phyloP scores from a whole-genome alignment of 768 basidiomycete species.

The Agrocybe pediades region DNA sequence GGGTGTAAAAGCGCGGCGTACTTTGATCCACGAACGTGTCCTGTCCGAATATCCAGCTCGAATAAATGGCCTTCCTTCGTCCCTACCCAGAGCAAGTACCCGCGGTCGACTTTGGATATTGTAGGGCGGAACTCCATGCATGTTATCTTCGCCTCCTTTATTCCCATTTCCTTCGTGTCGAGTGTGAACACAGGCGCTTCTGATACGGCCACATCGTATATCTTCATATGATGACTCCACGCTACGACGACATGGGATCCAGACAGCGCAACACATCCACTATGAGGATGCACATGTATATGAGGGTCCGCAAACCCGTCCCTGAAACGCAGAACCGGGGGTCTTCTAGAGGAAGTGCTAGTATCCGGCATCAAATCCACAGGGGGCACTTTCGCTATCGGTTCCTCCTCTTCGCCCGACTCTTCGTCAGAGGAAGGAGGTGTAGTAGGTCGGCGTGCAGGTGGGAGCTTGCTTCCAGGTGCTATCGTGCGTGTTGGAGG shows the following conservation, averaged over 20 bases:
- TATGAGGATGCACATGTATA: slow-evolving; percentile 61
- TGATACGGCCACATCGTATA: slow-evolving; percentile 57
- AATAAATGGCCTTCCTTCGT: slow-evolving; percentile 88
- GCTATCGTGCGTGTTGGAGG: slow-evolving; percentile 78
- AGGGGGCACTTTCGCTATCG: slow-evolving; percentile 35
- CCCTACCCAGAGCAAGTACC: slow-evolving; percentile 79
- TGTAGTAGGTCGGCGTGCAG: slow-evolving; percentile 47
- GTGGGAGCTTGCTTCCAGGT: slow-evolving; percentile 69
- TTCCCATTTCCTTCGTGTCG: slow-evolving; percentile 62
- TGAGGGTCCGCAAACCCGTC: slow-evolving; percentile 44
- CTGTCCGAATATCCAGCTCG: slow-evolving; percentile 76
- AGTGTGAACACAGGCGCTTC: slow-evolving; percentile 49
- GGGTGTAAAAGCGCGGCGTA: slow-evolving; percentile 64
- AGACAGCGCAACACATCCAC: slow-evolving; percentile 55
- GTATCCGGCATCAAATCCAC: slow-evolving; percentile 67
- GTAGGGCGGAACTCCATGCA: slow-evolving; percentile 77
- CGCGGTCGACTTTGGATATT: slow-evolving; percentile 45
- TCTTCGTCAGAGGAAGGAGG: slow-evolving; percentile 55
- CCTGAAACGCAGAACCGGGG: slow-evolving; percentile 42
- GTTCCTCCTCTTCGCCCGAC: slow-evolving; percentile 62
- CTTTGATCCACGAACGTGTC: slow-evolving; percentile 56
- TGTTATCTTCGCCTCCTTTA: slow-evolving; percentile 72
- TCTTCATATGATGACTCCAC: slow-evolving; percentile 56
- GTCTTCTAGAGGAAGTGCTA: slow-evolving; percentile 64
- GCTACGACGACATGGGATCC: slow-evolving; percentile 63